phyloP scores from a whole-genome alignment of 2,329 filamentous ascomycete species.

The Botrytis elliptica region DNA sequence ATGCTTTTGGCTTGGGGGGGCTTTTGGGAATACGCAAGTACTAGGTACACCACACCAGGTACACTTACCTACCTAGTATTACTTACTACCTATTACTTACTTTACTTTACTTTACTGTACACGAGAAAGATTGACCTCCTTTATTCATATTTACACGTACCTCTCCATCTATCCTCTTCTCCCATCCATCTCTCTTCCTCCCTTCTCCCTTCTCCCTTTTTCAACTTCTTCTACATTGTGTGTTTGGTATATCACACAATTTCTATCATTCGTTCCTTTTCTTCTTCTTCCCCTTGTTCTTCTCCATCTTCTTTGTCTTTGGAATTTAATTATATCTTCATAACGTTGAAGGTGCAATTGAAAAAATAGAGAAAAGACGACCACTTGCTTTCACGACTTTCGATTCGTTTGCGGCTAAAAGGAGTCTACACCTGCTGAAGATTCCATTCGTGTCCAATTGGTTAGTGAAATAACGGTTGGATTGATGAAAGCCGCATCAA shows the following conservation, averaged over 20 bases:
- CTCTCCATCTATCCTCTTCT: background rate
- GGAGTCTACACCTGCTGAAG: constrained; percentile 1
- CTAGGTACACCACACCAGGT: background rate
- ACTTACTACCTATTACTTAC: background rate
- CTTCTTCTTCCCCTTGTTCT: too few species aligned
- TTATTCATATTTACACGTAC: constrained; percentile 10
- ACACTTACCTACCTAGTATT: background rate
- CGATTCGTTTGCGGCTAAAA: background rate
- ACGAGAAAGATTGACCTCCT: constrained; percentile 9
- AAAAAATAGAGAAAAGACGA: background rate
- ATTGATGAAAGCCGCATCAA: constrained; percentile 7
- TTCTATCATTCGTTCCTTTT: background rate
- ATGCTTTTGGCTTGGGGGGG: background rate
- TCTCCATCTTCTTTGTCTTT: background rate
- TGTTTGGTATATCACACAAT: background rate
- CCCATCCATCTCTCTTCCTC: background rate
- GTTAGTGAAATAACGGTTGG: constrained; percentile 6
- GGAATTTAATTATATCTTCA: background rate
- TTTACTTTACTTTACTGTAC: background rate
- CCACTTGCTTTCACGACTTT: background rate
- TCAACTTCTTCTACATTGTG: background rate
- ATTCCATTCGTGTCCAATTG: constrained; percentile 17
- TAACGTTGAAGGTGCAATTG: background rate
- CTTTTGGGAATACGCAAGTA: background rate
- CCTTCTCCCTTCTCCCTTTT: background rate